phyloP scores from a whole-genome alignment of 139 green algal species.

The Zygnema circumcarinatum region DNA sequence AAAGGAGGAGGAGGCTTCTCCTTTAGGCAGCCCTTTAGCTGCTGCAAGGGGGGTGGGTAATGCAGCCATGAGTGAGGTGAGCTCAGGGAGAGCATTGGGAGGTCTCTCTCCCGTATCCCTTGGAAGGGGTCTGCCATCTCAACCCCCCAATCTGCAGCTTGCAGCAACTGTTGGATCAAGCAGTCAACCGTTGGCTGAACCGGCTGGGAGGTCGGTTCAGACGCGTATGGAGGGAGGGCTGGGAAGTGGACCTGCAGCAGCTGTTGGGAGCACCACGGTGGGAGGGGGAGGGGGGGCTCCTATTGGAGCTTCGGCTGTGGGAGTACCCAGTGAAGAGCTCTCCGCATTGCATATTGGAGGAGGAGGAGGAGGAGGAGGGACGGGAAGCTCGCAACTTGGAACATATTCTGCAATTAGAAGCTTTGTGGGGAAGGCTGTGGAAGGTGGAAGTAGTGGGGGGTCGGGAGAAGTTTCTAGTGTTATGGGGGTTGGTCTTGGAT shows the following conservation, averaged over 20 bases:
- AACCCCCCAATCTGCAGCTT: not conserved
- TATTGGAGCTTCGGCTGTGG: no score
- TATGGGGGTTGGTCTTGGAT: not conserved
- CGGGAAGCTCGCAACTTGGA: not conserved
- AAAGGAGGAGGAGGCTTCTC: constrained; percentile 11
- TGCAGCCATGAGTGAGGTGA: not conserved
- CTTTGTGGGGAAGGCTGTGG: not conserved
- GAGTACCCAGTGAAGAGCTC: not conserved
- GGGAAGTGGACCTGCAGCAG: no score
- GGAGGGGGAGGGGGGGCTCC: no score
- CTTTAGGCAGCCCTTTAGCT: not conserved
- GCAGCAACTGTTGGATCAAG: not conserved
- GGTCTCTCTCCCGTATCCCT: not conserved
- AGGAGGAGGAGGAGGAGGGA: constrained; percentile 19
- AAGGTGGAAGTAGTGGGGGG: not conserved
- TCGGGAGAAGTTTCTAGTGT: not conserved
- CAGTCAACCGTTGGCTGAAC: no score
- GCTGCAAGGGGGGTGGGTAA: not conserved
- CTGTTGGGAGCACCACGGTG: no score
- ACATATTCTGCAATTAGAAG: not conserved
- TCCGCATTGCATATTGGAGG: constrained; percentile 4
- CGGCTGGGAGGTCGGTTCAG: no score
- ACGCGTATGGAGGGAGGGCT: no score
- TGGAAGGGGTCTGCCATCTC: not conserved
- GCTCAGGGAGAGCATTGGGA: not conserved